Conservation (phyloP, 2,329 filamentous ascomycete species). For the Ophiostoma piceae region DNA sequence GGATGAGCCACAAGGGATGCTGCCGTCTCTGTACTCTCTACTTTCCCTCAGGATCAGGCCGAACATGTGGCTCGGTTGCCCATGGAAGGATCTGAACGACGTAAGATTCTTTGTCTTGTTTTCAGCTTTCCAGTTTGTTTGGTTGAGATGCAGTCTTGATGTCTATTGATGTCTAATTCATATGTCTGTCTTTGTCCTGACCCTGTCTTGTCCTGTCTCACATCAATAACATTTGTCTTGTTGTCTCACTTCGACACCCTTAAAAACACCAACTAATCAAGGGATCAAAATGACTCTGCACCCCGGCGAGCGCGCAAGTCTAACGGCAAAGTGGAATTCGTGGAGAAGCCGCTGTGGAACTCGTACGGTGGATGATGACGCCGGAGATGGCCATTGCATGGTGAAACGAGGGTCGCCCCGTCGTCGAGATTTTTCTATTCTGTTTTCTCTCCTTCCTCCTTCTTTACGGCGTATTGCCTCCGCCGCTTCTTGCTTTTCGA, state of each 20-base stretch:
- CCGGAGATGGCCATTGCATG: not conserved
- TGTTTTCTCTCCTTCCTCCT: not conserved
- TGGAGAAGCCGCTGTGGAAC: slow-evolving; percentile 3
- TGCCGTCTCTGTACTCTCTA: not conserved
- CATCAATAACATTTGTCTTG: too few relatives aligned
- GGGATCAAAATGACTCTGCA: too few relatives aligned
- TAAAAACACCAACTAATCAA: too few relatives aligned
- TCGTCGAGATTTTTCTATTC: not conserved
- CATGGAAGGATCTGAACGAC: not conserved
- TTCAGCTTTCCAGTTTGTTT: not conserved
- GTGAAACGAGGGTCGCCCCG: slow-evolving; percentile 8
- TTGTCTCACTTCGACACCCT: too few relatives aligned
- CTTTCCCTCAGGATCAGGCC: too few relatives aligned
- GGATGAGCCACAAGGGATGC: not conserved
- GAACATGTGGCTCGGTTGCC: too few relatives aligned
- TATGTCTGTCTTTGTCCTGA: too few relatives aligned
- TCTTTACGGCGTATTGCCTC: not conserved
- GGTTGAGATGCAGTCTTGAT: not conserved
- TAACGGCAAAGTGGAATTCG: slow-evolving; percentile 1
- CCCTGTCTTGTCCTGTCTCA: too few relatives aligned
- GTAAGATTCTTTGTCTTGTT: not conserved
- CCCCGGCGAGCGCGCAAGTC: not conserved
- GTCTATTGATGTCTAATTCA: too few relatives aligned
- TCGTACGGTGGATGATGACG: not conserved
- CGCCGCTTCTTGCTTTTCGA: not conserved